A percentile compares a stretch with the other conserved stretches of the same genome.
Evolutionary conservation across 352 stramenopile genomes (phyloP).

Genomic region (Globisporangium rhizosaccharum): DNA sequence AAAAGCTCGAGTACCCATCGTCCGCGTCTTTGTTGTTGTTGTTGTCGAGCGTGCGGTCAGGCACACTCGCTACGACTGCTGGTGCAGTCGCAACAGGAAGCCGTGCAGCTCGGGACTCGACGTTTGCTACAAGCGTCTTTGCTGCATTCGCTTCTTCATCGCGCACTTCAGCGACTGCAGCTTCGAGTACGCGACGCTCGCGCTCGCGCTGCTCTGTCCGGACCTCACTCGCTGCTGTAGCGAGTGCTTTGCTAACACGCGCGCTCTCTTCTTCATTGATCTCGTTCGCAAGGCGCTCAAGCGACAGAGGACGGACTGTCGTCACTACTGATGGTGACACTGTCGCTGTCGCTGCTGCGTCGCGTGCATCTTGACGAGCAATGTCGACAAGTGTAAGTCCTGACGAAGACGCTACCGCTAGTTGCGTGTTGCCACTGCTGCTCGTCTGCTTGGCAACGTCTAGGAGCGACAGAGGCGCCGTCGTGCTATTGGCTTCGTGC

Average conservation of each 20-base stretch:
- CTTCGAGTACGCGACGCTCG: constrained; percentile 17
- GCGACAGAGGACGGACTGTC: neutral
- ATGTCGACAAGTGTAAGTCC: too few species aligned
- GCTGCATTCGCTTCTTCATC: constrained; percentile 26
- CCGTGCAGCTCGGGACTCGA: constrained; percentile 3
- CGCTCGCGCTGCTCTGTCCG: constrained; percentile 25
- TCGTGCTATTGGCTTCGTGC: constrained; percentile 8
- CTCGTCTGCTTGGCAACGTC: constrained; percentile 39
- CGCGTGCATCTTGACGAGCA: neutral
- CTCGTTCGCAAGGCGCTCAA: constrained; percentile 38
- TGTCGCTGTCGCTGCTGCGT: neutral
- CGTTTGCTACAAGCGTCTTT: constrained; percentile 12
- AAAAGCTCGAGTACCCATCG: constrained; percentile 63
- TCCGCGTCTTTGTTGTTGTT: constrained; percentile 20
- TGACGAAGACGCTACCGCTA: too few species aligned
- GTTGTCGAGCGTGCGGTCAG: constrained; percentile 2
- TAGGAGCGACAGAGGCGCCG: constrained; percentile 28
- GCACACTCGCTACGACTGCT: neutral
- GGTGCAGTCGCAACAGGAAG: neutral
- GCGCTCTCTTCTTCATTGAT: constrained; percentile 40
- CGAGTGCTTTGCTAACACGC: constrained; percentile 27
- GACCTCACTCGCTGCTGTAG: constrained; percentile 31
- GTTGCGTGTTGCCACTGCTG: constrained; percentile 1
- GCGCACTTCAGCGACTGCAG: constrained; percentile 19
- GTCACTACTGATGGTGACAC: too few species aligned